phyloP scores from a whole-genome alignment of 192 early-diverging fungal genomes.

The Obelidium mucronatum region DNA sequence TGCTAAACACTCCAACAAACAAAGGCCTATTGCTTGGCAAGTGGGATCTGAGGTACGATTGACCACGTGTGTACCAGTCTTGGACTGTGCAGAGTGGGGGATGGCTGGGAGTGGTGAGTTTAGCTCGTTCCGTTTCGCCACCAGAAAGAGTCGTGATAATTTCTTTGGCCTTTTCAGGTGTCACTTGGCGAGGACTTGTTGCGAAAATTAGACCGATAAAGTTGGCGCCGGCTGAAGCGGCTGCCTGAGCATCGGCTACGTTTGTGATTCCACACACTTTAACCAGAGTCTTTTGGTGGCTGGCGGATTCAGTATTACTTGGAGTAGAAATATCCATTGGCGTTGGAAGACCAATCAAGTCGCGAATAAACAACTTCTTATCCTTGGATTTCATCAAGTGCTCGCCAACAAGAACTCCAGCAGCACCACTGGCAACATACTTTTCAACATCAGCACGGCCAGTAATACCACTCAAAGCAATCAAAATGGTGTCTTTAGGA shows the following conservation, averaged over 20 bases:
- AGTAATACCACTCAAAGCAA: constrained; percentile 93
- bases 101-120: neutral
- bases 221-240: constrained; percentile 81
- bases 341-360: constrained; percentile 60
- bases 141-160: constrained; percentile 61
- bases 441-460: constrained; percentile 76
- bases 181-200: constrained; percentile 78
- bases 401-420: constrained; percentile 92
- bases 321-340: constrained; percentile 14
- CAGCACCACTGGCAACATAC: constrained; percentile 80
- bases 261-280: constrained; percentile 95
- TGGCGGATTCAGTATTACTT: neutral
- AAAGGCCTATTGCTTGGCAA: constrained; percentile 63
- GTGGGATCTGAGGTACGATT: neutral
- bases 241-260: constrained; percentile 79
- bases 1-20: constrained; percentile 93
- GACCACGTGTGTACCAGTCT: constrained; percentile 16
- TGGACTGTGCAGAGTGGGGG: neutral
- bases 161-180: constrained; percentile 63
- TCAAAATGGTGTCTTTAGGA: constrained; percentile 72
- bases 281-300: constrained; percentile 47
- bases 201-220: constrained; percentile 97
- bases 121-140: neutral
- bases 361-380: constrained; percentile 76
- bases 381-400: constrained; percentile 88